phyloP scores from a whole-genome alignment of 768 basidiomycete genomes.

The Panellus pusillus region DNA sequence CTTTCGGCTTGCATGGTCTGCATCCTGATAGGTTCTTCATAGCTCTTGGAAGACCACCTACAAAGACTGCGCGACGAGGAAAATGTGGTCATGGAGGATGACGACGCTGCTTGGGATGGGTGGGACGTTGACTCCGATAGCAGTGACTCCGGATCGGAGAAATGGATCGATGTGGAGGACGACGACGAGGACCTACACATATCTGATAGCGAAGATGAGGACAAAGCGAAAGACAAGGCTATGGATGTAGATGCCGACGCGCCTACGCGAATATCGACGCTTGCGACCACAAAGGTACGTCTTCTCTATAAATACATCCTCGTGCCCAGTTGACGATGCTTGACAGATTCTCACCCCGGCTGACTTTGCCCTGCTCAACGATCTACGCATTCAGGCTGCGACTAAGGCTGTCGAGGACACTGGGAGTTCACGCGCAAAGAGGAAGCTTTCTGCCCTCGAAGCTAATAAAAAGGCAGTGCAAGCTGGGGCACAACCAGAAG shows the following conservation, averaged over 20 bases:
- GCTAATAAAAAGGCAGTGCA: slow-evolving; percentile 60
- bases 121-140: slow-evolving; percentile 87
- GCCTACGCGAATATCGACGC: slow-evolving; percentile 51
- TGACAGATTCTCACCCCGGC: slow-evolving; percentile 92
- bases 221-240: slow-evolving; percentile 48
- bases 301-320: not conserved
- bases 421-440: slow-evolving; percentile 77
- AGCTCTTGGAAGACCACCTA: slow-evolving; percentile 90
- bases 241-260: slow-evolving; percentile 26
- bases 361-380: slow-evolving; percentile 90
- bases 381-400: slow-evolving; percentile 81
- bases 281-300: slow-evolving; percentile 79
- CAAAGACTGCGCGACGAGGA: slow-evolving; percentile 68
- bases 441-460: slow-evolving; percentile 84
- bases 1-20: not conserved
- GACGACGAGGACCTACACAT: slow-evolving; percentile 68
- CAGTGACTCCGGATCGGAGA: slow-evolving; percentile 56
- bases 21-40: not conserved
- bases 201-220: slow-evolving; percentile 84
- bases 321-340: not conserved
- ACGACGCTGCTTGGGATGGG: slow-evolving; percentile 76
- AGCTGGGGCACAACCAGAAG: slow-evolving; percentile 45
- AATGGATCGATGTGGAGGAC: slow-evolving; percentile 79
- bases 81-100: slow-evolving; percentile 51
- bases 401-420: slow-evolving; percentile 65